Percentiles rank a stretch among this genome's conserved stretches.
phyloP scores from a whole-genome alignment of 2,329 filamentous ascomycete genomes.

The Penicillium sp. region DNA sequence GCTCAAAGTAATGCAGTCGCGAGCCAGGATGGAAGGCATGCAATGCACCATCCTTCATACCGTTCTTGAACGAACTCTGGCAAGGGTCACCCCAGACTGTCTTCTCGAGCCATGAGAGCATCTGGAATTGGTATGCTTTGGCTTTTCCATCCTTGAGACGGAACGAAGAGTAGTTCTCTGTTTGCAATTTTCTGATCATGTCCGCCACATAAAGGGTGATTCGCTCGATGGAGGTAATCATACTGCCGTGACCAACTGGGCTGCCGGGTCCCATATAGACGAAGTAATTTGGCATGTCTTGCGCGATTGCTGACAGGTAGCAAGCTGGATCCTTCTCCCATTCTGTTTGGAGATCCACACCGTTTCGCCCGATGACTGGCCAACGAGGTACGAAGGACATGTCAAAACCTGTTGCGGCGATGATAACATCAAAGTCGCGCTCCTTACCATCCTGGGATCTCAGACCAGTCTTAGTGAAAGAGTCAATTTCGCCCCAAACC shows the following conservation, averaged over 20 bases:
- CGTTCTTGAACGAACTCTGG: not conserved
- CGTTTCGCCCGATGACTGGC: conserved; percentile 32
- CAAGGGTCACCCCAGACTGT: not conserved
- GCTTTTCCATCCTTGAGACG: not conserved
- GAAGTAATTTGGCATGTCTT: conserved; percentile 29
- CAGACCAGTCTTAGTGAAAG: conserved; percentile 23
- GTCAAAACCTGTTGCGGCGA: conserved; percentile 47
- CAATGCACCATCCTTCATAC: not conserved
- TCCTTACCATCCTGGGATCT: conserved; percentile 15
- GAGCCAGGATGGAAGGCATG: not conserved
- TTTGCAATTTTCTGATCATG: not conserved
- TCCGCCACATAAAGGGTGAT: not conserved
- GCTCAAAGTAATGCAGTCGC: not conserved
- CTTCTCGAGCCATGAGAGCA: not conserved
- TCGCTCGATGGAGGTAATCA: not conserved
- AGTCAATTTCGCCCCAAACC: conserved; percentile 20
- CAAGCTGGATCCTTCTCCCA: conserved; percentile 23
- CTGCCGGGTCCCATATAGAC: conserved; percentile 9
- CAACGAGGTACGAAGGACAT: conserved; percentile 39
- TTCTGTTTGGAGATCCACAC: conserved; percentile 17
- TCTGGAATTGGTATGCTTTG: not conserved
- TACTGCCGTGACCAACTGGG: not conserved
- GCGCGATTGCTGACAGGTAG: conserved; percentile 22
- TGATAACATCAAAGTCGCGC: conserved; percentile 29
- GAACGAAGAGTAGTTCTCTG: not conserved